A percentile compares a stretch with the other conserved stretches of the same genome.
phyloP scores from a whole-genome alignment of 108 stramenopile genomes.

The Tribonema minus region DNA sequence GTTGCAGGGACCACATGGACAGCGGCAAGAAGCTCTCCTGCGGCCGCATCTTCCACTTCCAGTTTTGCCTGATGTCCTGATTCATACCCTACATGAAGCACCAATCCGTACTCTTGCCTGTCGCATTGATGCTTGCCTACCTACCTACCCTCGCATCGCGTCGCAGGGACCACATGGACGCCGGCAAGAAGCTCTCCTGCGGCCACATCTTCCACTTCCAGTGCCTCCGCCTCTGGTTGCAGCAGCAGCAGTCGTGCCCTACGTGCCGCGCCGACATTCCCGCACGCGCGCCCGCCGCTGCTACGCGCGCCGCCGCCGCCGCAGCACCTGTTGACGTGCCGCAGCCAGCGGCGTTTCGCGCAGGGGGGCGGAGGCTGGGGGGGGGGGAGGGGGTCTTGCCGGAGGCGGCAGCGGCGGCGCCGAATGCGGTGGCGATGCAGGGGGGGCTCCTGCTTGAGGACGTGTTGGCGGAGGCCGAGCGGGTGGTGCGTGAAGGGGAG shows the following conservation, averaged over 20 bases:
- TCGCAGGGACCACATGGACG: slow-evolving; percentile 87
- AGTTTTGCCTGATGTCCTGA: no score
- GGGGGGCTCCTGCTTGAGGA: background rate
- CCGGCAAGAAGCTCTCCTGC: slow-evolving; percentile 83
- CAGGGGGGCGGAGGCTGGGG: no score
- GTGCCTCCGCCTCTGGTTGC: slow-evolving; percentile 93
- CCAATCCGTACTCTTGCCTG: no score
- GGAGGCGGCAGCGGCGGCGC: background rate
- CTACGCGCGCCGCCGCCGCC: background rate
- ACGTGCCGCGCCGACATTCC: slow-evolving; percentile 89
- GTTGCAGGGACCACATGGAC: slow-evolving; percentile 93
- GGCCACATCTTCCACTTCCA: slow-evolving; percentile 80
- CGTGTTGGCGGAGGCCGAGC: background rate
- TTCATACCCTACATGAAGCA: no score
- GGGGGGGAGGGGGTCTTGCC: no score
- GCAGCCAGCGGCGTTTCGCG: no score
- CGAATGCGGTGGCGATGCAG: background rate
- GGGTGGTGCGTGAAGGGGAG: background rate
- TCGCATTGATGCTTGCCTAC: no score
- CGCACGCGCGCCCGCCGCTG: slow-evolving; percentile 31
- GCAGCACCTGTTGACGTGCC: no score
- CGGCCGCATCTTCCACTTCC: slow-evolving; percentile 79
- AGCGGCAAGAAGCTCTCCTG: slow-evolving; percentile 83
- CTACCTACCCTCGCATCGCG: no score
- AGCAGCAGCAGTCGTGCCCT: slow-evolving; percentile 94